A percentile compares a stretch with the other conserved stretches of the same genome.
These are phyloP conservation scores for Pyrrhoderma noxium DNA, from an alignment of 1,284 basidiomycete species.

Conservation along the genomic window DNA sequence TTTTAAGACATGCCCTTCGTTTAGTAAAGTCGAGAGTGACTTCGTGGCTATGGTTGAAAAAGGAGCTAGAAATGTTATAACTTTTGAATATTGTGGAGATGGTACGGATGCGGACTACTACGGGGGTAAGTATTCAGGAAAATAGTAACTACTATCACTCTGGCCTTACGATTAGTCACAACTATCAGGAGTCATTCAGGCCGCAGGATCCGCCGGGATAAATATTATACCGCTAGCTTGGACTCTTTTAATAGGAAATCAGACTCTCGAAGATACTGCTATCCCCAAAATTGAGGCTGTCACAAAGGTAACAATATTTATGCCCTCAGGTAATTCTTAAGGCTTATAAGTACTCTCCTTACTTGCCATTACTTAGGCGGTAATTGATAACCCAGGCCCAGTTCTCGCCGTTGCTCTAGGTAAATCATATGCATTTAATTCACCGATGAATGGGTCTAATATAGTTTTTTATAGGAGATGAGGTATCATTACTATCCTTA, in stretches of 20 bases:
- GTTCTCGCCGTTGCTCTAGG: constrained; percentile 17
- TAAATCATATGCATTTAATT: neutral
- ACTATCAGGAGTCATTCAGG: constrained; percentile 14
- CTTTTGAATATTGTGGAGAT: constrained; percentile 18
- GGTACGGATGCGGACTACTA: constrained; percentile 16
- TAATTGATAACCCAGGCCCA: constrained; percentile 16
- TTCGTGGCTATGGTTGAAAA: constrained; percentile 13
- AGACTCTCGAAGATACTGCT: constrained; percentile 11
- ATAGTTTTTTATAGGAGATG: constrained; percentile 7
- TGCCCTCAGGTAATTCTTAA: neutral
- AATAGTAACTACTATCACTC: neutral
- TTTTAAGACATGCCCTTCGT: constrained; percentile 11
- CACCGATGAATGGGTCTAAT: neutral
- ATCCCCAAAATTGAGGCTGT: constrained; percentile 17
- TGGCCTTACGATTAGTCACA: too few species aligned
- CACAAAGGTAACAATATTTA: constrained; percentile 9
- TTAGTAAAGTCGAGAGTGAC: constrained; percentile 1
- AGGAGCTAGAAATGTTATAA: constrained; percentile 17
- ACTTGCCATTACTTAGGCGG: too few species aligned
- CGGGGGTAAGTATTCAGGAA: constrained; percentile 5
- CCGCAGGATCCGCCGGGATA: constrained; percentile 14
- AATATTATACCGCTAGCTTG: constrained; percentile 17
- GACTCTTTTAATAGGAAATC: constrained; percentile 14
- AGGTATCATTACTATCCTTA: constrained; percentile 1
- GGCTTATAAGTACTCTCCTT: too few species aligned